phyloP scores from a whole-genome alignment of 257 asterid species.

The Cinchona pubescens region DNA sequence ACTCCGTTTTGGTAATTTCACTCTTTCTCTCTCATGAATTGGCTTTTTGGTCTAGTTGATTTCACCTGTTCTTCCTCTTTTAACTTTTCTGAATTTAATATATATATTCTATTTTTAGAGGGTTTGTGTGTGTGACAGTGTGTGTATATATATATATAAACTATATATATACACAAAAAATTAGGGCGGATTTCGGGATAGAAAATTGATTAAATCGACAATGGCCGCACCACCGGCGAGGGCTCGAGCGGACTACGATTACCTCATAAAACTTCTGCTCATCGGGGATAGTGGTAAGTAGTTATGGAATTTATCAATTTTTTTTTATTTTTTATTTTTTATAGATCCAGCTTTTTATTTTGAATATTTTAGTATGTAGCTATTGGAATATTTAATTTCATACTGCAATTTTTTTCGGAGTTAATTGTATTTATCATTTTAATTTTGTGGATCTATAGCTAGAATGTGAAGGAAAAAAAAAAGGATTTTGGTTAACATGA shows the following conservation, averaged over 20 bases:
- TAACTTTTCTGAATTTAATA: neutral
- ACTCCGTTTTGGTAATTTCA: neutral
- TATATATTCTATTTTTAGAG: neutral
- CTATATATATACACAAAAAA: neutral
- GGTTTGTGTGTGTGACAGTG: neutral
- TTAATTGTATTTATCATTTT: neutral
- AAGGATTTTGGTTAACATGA: neutral
- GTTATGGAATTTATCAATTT: too few species aligned
- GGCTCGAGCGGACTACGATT: constrained; percentile 45
- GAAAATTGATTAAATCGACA: constrained; percentile 9
- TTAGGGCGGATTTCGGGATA: neutral
- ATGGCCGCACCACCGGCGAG: constrained; percentile 46
- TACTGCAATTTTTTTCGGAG: neutral
- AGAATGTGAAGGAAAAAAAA: neutral
- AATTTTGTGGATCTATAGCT: constrained; percentile 3
- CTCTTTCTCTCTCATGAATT: neutral
- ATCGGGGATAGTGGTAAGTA: constrained; percentile 43
- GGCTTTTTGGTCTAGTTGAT: neutral
- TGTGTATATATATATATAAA: neutral
- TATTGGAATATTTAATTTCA: neutral
- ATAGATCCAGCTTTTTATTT: constrained; percentile 5
- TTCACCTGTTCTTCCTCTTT: too few species aligned
- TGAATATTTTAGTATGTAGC: neutral
- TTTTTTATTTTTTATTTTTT: neutral
- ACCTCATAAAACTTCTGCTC: constrained; percentile 39